phyloP scores from a whole-genome alignment of 805 yeast genomes.

The Kluyveromyces lactis region DNA sequence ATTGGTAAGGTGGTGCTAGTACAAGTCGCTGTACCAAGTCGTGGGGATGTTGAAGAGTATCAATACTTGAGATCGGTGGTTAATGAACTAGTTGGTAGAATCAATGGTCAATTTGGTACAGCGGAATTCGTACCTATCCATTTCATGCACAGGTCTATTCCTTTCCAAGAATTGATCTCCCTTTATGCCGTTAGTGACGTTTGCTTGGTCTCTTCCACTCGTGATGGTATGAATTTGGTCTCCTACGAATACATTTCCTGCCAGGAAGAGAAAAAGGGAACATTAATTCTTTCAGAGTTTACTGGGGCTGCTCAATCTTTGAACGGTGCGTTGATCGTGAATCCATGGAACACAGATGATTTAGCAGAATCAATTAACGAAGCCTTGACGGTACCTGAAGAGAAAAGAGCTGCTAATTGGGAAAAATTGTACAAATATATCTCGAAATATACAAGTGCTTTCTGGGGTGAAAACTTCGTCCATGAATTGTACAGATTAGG shows the following conservation, averaged over 20 bases:
- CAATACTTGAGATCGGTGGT: slow-evolving; percentile 89
- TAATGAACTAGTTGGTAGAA: slow-evolving; percentile 92
- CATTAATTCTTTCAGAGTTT: slow-evolving; percentile 83
- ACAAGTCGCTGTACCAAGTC: slow-evolving; percentile 94
- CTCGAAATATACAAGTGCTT: slow-evolving; percentile 87
- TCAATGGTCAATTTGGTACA: slow-evolving; percentile 93
- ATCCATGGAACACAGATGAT: slow-evolving; percentile 98
- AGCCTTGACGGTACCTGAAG: slow-evolving; percentile 76
- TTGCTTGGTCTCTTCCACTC: slow-evolving; percentile 85
- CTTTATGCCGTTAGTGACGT: slow-evolving; percentile 81
- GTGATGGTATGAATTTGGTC: slow-evolving; percentile 98
- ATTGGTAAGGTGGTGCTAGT: slow-evolving; percentile 92
- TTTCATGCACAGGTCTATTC: slow-evolving; percentile 85
- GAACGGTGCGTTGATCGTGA: slow-evolving; percentile 88
- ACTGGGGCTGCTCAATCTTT: slow-evolving; percentile 99
- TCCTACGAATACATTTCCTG: slow-evolving; percentile 96
- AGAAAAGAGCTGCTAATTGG: slow-evolving; percentile 71
- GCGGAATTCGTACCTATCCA: slow-evolving; percentile 97
- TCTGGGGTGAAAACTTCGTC: slow-evolving; percentile 96
- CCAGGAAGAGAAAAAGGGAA: slow-evolving; percentile 78
- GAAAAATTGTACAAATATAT: slow-evolving; percentile 79
- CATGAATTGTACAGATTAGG: slow-evolving; percentile 57
- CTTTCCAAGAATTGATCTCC: slow-evolving; percentile 86
- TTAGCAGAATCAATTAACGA: slow-evolving; percentile 78
- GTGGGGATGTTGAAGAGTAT: slow-evolving; percentile 98